A percentile compares a stretch with the other conserved stretches of the same genome.
Evolutionary conservation across 192 early-diverging fungal species (phyloP).

Genomic region (Linnemannia elongata): DNA sequence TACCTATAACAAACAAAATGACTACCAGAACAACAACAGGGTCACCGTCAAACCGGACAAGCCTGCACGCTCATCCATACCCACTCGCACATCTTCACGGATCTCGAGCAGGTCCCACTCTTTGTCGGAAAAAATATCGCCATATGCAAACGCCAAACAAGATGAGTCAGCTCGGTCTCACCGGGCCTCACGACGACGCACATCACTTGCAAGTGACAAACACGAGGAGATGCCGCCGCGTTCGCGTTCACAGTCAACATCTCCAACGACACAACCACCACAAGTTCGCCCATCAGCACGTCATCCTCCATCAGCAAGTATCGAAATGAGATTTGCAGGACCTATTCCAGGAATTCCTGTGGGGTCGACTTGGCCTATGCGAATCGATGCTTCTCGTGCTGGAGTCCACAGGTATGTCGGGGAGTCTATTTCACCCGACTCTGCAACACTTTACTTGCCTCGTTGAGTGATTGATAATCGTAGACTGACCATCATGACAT

Average conservation of each 20-base stretch:
- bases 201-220: no score
- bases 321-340: conserved; percentile 34
- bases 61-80: background rate
- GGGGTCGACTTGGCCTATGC: conserved; percentile 67
- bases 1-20: background rate
- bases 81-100: background rate
- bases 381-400: conserved; percentile 61
- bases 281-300: no score
- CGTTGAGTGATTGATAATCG: no score
- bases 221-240: no score
- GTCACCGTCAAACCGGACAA: background rate
- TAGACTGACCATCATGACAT: no score
- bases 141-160: no score
- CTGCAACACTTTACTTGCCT: background rate
- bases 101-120: background rate
- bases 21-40: background rate
- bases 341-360: conserved; percentile 72
- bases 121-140: no score
- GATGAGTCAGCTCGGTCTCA: no score
- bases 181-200: no score
- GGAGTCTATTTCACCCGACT: background rate
- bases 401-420: conserved; percentile 64
- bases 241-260: no score
- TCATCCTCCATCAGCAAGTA: background rate
- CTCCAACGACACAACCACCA: no score